Evolutionary conservation across 495 filamentous ascomycete species (phyloP).

Genomic region (Cladorrhinum samala): DNA sequence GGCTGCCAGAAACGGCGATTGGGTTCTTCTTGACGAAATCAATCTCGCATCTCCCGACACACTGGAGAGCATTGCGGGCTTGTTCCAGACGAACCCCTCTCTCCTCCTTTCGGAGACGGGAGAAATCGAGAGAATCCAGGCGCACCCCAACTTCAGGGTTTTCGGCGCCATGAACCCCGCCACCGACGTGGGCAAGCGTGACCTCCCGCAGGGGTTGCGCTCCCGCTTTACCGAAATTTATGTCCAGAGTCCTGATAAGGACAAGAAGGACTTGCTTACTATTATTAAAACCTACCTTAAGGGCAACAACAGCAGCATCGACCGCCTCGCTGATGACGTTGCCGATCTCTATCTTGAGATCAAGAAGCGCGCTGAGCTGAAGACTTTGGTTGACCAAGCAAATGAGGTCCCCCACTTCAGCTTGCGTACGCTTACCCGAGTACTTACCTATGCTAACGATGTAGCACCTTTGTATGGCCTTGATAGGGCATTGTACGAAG

Average conservation of each 20-base stretch:
- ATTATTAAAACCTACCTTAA: conserved; percentile 85
- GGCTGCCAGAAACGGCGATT: conserved; percentile 88
- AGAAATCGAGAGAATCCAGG: conserved; percentile 77
- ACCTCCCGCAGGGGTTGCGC: conserved; percentile 65
- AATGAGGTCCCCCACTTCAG: conserved; percentile 94
- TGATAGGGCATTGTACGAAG: conserved; percentile 82
- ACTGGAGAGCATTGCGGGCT: conserved; percentile 82
- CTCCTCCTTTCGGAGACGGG: conserved; percentile 89
- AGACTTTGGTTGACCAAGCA: conserved; percentile 84
- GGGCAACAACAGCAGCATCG: conserved; percentile 56
- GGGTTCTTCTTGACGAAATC: conserved; percentile 91
- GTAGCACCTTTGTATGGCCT: conserved; percentile 83
- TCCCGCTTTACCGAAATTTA: conserved; percentile 87
- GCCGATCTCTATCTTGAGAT: conserved; percentile 80
- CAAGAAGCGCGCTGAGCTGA: conserved; percentile 71
- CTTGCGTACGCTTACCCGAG: conserved; percentile 86
- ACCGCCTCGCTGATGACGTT: conserved; percentile 65
- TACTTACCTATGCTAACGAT: conserved; percentile 77
- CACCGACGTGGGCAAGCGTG: conserved; percentile 92
- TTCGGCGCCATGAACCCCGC: conserved; percentile 99
- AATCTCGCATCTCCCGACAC: conserved; percentile 94
- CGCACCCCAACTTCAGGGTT: conserved; percentile 89
- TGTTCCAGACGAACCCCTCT: conserved; percentile 71
- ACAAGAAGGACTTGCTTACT: conserved; percentile 71
- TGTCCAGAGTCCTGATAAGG: conserved; percentile 78